Base-by-base conservation (phyloP, 495 filamentous ascomycete genomes). In the Evernia prunastri region DNA sequence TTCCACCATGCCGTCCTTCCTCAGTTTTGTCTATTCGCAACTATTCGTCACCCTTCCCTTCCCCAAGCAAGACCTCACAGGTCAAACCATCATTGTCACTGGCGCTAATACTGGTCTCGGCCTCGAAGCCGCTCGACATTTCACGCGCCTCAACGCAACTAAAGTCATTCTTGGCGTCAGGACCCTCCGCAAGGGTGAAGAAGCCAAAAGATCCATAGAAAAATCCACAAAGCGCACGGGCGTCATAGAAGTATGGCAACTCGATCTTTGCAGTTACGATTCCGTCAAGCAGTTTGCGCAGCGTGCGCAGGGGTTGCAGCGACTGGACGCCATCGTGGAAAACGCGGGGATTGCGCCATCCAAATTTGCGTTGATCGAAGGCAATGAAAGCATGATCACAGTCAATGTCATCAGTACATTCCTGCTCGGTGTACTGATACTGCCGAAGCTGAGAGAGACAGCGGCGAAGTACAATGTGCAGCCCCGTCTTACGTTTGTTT, bases 1-100 rank as follows among this genome's bases (percentile, higher is more conserved):
- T n/a, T n/a, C n/a, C n/a, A n/a, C n/a, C n/a, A n/a, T n/a, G n/a
- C n/a, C n/a, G n/a, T n/a, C n/a, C n/a, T n/a, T n/a, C n/a, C n/a
- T n/a, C n/a, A n/a, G n/a, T 29, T 77, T 83, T 66, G 17, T 83
- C 43, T 76, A 80, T 66, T 72, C 71, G 6, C 82, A 85, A 71
- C 68, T 81, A n/a, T 75, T 81, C 59, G 63, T 77, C 35, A 77
- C 67, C n/a, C 60, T 56, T n/a, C 60, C 64, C n/a, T 31, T 68
- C 17, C 80, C 79, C 6, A 73, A 67, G 0, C 58, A 35, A 61
- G 66, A 62, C 64, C 70, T 70, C 60, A 45, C 63, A 7, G 70
- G 69, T 27, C 69, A 82, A 63, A 84, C 78, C 2, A 71, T 81
- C 58, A 76, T 85, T 42, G 73, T 84, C 10, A 81, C 82, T 0